Evolutionary conservation across 202 grass and related monocot species (phyloP), one percentile per base, ranked within the genome.

Genomic region (Setaria viridis): DNA sequence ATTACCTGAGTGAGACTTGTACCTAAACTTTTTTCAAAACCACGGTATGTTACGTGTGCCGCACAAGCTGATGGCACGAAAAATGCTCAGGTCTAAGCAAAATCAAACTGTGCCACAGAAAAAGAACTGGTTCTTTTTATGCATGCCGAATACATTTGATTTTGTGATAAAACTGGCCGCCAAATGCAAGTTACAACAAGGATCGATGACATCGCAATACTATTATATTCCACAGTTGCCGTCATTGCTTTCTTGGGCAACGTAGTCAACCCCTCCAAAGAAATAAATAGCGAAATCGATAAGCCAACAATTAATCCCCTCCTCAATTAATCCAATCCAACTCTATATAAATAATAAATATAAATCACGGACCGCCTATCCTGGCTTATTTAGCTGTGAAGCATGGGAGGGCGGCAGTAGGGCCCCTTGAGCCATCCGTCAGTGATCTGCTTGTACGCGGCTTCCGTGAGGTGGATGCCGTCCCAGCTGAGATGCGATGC

Each of bases 381-480:
- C 19, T 57, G 5, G 2, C 7, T 15, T 62, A 30, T 63, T 46
- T 83, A 91, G 77, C 43, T 62, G 73, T 82, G 86, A 34, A 91
- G 60, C 53, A 94, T 94, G 30, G 83, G 53, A 2, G 93, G 93
- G 62, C 53, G 78, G 58, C 85, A 85, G 80, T 80, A 95, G 0
- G 85, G 80, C 1, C 93, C 90, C 33, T 79, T 86, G 64, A 95
- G 88, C 93, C 90, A 92, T 0, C 85, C 76, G 54, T 92, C 84
- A 30, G 93, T 85, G 72, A 95, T 82, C 51, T 90, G 80, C 70
- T 76, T 82, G 78, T 95, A 90, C 0, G 93, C 93, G 0, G 85
- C 78, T 80, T 94, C 89, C 5, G 92, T 94, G 56, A 94, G 88
- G 74, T 91, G 92, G 80, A 94, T 88, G 72, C 92, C 92, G 53